phyloP scores from a whole-genome alignment of 768 basidiomycete genomes.

The Podaxis sp. region DNA sequence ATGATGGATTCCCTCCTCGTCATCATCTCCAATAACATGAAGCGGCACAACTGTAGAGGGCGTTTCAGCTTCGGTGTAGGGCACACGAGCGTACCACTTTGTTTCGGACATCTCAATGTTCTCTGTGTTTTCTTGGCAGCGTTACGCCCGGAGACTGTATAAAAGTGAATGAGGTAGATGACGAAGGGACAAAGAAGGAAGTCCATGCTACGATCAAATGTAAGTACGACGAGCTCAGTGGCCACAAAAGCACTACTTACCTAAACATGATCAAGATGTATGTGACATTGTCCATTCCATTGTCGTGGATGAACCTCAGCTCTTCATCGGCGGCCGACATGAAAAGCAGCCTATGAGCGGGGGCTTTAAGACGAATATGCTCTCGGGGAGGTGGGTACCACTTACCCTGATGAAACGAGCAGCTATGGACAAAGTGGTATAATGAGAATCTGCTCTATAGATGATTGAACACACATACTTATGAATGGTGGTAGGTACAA shows the following conservation, averaged over 20 bases:
- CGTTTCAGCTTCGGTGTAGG: conserved; percentile 24
- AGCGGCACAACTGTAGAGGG: conserved; percentile 19
- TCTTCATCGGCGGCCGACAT: conserved; percentile 96
- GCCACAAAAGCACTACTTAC: conserved; percentile 33
- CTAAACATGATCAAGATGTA: conserved; percentile 85
- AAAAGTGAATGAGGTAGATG: conserved; percentile 69
- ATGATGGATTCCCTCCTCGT: conserved; percentile 32
- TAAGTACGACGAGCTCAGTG: background rate
- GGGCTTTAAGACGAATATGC: background rate
- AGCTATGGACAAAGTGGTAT: conserved; percentile 40
- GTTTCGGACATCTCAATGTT: conserved; percentile 27
- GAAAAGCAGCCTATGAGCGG: conserved; percentile 64
- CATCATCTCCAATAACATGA: conserved; percentile 56
- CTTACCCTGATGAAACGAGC: conserved; percentile 71
- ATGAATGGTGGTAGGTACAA: conserved; percentile 90
- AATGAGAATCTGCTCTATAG: conserved; percentile 4
- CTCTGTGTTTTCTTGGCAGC: conserved; percentile 28
- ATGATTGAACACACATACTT: conserved; percentile 31
- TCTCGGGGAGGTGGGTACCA: background rate
- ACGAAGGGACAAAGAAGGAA: conserved; percentile 80
- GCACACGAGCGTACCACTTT: conserved; percentile 71
- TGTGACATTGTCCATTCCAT: conserved; percentile 88
- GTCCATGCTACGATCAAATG: conserved; percentile 47
- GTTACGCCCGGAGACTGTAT: conserved; percentile 61
- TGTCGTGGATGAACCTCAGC: conserved; percentile 62